Evolutionary conservation across 2,329 filamentous ascomycete species (phyloP).

Genomic region (Colletotrichum acutatum): DNA sequence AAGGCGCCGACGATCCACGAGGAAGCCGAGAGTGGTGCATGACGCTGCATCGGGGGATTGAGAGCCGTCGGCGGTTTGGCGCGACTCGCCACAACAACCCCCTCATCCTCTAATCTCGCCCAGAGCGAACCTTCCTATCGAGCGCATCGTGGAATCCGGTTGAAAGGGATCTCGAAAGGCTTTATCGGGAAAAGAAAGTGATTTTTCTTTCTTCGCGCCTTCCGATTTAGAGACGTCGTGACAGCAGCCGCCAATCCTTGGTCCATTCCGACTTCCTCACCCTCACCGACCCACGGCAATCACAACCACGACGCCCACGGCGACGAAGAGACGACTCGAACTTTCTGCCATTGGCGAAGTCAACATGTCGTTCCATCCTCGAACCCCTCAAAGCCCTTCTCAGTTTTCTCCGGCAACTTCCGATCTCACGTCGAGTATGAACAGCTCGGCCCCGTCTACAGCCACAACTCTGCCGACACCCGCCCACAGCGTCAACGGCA

Average conservation of each 20-base stretch:
- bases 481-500: conserved; percentile 71
- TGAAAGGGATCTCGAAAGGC: conserved; percentile 22
- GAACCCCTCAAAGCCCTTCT: conserved; percentile 75
- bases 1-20: conserved; percentile 21
- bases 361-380: conserved; percentile 75
- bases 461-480: conserved; percentile 69
- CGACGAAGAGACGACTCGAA: conserved; percentile 31
- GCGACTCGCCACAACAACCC: conserved; percentile 49
- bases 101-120: conserved; percentile 37
- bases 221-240: conserved; percentile 27
- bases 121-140: conserved; percentile 33
- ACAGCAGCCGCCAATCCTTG: conserved; percentile 17
- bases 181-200: conserved; percentile 11
- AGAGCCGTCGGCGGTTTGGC: conserved; percentile 51
- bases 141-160: conserved; percentile 36
- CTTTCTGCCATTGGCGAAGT: conserved; percentile 44
- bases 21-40: conserved; percentile 42
- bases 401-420: conserved; percentile 67
- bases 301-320: conserved; percentile 39
- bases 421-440: conserved; percentile 62
- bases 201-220: conserved; percentile 27
- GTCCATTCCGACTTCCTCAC: conserved; percentile 26
- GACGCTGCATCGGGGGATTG: conserved; percentile 47
- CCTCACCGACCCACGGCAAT: conserved; percentile 46
- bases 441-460: conserved; percentile 62